These are phyloP conservation scores for Turritis glabra DNA, from an alignment of 345 rosid genomes.

Conservation along the genomic window DNA sequence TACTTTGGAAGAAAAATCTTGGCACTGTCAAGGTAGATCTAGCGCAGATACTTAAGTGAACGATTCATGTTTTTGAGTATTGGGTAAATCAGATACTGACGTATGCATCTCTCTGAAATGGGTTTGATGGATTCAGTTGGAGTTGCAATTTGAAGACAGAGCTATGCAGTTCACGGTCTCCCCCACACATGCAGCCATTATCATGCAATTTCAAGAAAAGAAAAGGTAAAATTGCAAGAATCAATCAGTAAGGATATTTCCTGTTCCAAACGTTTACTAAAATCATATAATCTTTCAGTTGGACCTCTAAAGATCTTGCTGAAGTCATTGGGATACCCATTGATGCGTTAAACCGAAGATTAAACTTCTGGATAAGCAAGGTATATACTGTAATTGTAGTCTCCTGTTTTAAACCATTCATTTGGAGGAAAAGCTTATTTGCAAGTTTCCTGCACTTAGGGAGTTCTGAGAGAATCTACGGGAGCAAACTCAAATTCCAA, in stretches of 20 bases:
- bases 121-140: constrained; percentile 59
- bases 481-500: constrained; percentile 51
- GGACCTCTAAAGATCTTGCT: constrained; percentile 81
- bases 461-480: constrained; percentile 72
- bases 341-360: constrained; percentile 71
- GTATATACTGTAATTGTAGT: constrained; percentile 38
- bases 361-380: constrained; percentile 92
- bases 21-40: constrained; percentile 79
- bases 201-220: constrained; percentile 94
- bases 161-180: constrained; percentile 73
- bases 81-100: neutral
- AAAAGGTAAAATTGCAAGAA: constrained; percentile 50
- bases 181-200: constrained; percentile 87
- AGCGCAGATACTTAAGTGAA: neutral
- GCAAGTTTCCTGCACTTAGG: constrained; percentile 48
- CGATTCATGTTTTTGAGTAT: neutral
- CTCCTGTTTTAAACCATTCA: constrained; percentile 6
- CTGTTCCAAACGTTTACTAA: constrained; percentile 11
- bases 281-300: constrained; percentile 50
- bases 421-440: neutral
- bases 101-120: constrained; percentile 4
- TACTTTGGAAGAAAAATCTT: constrained; percentile 95
- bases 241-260: neutral
- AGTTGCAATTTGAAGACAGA: constrained; percentile 89
- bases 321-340: constrained; percentile 65